Conservation (phyloP, 2,329 filamentous ascomycete genomes). For the Paracorniculantispora psalliotae region DNA sequence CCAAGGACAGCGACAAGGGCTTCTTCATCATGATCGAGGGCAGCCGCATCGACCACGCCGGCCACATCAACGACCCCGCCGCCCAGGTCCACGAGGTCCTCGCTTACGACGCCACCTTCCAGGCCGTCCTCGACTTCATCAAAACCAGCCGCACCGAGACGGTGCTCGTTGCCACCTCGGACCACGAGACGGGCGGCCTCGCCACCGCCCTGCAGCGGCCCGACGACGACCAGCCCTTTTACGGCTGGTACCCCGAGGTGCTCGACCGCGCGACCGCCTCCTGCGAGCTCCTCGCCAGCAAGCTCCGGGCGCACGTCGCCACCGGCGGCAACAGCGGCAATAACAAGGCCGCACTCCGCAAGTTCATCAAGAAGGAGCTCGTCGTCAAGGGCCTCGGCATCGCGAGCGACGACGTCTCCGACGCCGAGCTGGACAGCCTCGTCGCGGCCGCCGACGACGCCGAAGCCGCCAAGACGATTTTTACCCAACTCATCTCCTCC, state of each 20-base stretch:
- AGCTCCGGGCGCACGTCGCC: slow-evolving; percentile 56
- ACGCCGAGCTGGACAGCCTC: slow-evolving; percentile 65
- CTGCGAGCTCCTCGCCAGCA: slow-evolving; percentile 62
- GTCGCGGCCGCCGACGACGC: slow-evolving; percentile 55
- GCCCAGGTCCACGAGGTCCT: slow-evolving; percentile 87
- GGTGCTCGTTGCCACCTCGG: slow-evolving; percentile 82
- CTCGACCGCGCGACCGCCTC: slow-evolving; percentile 74
- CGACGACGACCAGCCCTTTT: slow-evolving; percentile 50
- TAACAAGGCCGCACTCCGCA: slow-evolving; percentile 41
- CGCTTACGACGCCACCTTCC: slow-evolving; percentile 87
- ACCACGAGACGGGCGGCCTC: slow-evolving; percentile 93
- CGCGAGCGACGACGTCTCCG: slow-evolving; percentile 53
- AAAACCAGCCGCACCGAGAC: slow-evolving; percentile 67
- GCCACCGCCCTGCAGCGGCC: slow-evolving; percentile 66
- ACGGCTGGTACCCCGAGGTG: slow-evolving; percentile 75
- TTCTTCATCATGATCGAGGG: slow-evolving; percentile 99
- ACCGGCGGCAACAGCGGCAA: slow-evolving; percentile 24
- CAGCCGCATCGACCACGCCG: slow-evolving; percentile 92
- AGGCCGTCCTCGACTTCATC: slow-evolving; percentile 79
- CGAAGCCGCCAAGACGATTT: slow-evolving; percentile 48
- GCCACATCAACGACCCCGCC: slow-evolving; percentile 77
- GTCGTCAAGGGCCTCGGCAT: slow-evolving; percentile 72
- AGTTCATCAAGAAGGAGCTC: slow-evolving; percentile 65
- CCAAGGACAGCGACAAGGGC: slow-evolving; percentile 76
- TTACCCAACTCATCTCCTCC: slow-evolving; percentile 82